phyloP scores from a whole-genome alignment of 106 monocot species.

The Allium sativum region DNA sequence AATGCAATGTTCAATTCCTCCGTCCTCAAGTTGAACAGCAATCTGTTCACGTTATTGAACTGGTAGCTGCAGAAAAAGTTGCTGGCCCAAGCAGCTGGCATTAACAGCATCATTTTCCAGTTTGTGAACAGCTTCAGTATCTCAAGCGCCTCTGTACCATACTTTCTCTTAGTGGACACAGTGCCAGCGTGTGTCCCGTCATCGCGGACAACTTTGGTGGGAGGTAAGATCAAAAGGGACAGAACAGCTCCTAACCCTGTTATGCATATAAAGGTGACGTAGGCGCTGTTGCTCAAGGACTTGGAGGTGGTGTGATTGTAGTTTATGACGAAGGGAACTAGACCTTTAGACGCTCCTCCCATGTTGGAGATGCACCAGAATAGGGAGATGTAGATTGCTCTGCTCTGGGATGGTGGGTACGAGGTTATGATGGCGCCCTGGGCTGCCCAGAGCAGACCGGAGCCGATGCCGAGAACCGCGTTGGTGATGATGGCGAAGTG shows the following conservation, averaged over 20 bases:
- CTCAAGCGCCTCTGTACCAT: slow-evolving; percentile 27
- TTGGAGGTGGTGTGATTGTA: slow-evolving; percentile 47
- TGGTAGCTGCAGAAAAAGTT: slow-evolving; percentile 99
- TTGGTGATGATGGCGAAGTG: slow-evolving; percentile 58
- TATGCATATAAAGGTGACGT: slow-evolving; percentile 87
- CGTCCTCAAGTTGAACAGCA: slow-evolving; percentile 70
- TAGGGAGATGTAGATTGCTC: slow-evolving; percentile 46
- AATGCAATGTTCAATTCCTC: slow-evolving; percentile 81
- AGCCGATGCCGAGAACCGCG: slow-evolving; percentile 70
- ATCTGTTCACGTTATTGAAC: slow-evolving; percentile 90
- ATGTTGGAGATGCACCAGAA: slow-evolving; percentile 93
- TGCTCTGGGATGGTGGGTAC: slow-evolving; percentile 35
- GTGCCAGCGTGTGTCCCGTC: slow-evolving; percentile 46
- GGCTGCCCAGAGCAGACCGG: slow-evolving; percentile 80
- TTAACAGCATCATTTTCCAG: slow-evolving; percentile 76
- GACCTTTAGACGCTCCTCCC: slow-evolving; percentile 82
- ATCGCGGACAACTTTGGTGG: slow-evolving; percentile 39
- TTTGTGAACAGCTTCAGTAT: slow-evolving; percentile 55
- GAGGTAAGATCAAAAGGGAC: slow-evolving; percentile 58
- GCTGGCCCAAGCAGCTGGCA: slow-evolving; percentile 86
- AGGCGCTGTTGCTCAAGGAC: slow-evolving; percentile 81
- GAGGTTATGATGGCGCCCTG: slow-evolving; percentile 92
- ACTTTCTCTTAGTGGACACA: slow-evolving; percentile 34
- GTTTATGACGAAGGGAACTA: slow-evolving; percentile 80
- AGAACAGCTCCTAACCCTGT: slow-evolving; percentile 57